Conservation (phyloP, 2,329 filamentous ascomycete species). For the Penicillium sp. region DNA sequence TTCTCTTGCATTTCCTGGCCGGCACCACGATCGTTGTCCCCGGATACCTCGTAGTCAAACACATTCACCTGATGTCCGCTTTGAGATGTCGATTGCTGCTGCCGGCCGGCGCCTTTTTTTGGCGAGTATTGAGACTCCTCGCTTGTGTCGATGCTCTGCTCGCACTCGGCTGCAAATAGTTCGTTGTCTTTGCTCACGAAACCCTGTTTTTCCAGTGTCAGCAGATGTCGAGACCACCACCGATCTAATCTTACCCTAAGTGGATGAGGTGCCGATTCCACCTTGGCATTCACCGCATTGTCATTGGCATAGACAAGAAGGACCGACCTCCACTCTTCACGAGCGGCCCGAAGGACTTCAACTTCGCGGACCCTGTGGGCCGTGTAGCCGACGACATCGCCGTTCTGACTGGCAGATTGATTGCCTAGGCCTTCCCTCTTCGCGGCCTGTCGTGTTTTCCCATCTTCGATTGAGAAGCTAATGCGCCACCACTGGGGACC, state of each 20-base stretch:
- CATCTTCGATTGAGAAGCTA: slow-evolving; percentile 46
- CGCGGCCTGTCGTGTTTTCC: slow-evolving; percentile 33
- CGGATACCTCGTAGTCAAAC: slow-evolving; percentile 38
- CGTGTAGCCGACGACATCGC: slow-evolving; percentile 40
- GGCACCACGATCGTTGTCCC: slow-evolving; percentile 27
- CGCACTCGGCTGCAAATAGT: slow-evolving; percentile 37
- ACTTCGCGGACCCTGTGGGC: slow-evolving; percentile 45
- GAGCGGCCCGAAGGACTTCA: slow-evolving; percentile 53
- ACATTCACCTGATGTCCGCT: slow-evolving; percentile 30
- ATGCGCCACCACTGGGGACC: slow-evolving; percentile 55
- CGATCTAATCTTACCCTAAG: slow-evolving; percentile 34
- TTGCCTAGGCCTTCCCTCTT: slow-evolving; percentile 19
- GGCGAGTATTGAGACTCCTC: not conserved
- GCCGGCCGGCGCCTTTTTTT: not conserved
- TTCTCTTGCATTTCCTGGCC: slow-evolving; percentile 42
- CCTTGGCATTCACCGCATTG: slow-evolving; percentile 37
- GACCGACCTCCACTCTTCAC: slow-evolving; percentile 49
- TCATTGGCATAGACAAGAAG: slow-evolving; percentile 59
- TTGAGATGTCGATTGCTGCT: slow-evolving; percentile 3
- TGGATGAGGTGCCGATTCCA: slow-evolving; percentile 30
- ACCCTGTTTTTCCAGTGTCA: slow-evolving; percentile 26
- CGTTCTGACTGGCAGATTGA: slow-evolving; percentile 22
- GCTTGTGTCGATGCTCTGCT: slow-evolving; percentile 14
- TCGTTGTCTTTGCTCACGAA: slow-evolving; percentile 51
- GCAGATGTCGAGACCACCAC: not conserved